A percentile compares a stretch with the other conserved stretches of the same genome.
phyloP scores from a whole-genome alignment of 106 monocot genomes.

The Vanilla planifolia region DNA sequence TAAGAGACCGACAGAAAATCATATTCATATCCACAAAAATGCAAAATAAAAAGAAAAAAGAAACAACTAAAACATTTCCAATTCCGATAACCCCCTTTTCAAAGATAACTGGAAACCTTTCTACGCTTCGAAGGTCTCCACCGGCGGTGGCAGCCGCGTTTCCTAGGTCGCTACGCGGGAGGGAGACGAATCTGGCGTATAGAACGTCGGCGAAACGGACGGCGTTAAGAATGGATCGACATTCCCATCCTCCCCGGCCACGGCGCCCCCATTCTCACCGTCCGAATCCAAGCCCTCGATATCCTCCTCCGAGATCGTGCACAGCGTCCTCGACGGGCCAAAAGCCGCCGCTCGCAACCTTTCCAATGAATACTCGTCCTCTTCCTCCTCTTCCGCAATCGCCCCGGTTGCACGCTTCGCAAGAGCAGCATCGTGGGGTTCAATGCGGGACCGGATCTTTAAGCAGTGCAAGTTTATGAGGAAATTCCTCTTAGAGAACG shows the following conservation, averaged over 20 bases:
- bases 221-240: neutral
- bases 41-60: no score
- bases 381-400: neutral
- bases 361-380: neutral
- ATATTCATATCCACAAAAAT: no score
- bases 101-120: no score
- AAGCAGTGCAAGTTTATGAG: neutral
- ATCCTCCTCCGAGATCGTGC: slow-evolving; percentile 1
- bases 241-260: neutral
- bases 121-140: no score
- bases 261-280: neutral
- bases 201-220: neutral
- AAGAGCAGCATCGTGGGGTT: neutral
- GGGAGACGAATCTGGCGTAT: slow-evolving; percentile 4
- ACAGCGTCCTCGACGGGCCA: slow-evolving; percentile 2
- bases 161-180: neutral
- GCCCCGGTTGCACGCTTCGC: neutral
- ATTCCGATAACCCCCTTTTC: no score
- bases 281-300: slow-evolving; percentile 3
- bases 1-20: no score
- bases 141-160: neutral
- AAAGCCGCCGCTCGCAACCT: neutral
- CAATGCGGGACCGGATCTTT: neutral
- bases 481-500: no score
- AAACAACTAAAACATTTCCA: no score